Base-by-base conservation (phyloP, 257 asterid species). In the Apocynum venetum region DNA sequence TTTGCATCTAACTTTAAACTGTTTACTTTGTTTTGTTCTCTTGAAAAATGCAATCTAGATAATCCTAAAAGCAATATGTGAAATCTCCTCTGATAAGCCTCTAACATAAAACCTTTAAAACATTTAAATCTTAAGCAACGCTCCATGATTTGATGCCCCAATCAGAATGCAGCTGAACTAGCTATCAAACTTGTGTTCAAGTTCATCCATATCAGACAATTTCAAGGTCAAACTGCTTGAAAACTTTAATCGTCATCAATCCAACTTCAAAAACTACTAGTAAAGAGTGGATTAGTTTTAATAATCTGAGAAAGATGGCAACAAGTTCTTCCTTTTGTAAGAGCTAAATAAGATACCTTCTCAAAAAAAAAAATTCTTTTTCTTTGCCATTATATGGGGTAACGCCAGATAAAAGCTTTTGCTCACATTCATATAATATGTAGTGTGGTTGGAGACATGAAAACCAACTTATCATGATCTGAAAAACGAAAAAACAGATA, bases 341-440 rank as follows among this genome's bases (percentile, higher is more conserved):
- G 60, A 80, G n/a, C 77, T 31, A 69, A 35, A 75, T n/a, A 43
- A 43, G 31, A 52, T 25, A 57, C 51, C 76, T 70, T 57, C 41
- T 9, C 61, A n/a, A n/a, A n/a, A n/a, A n/a, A n/a, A 38, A 15
- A 43, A 55, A 12, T 2, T 63, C 19, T 77, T 19, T 6, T 44
- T 43, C 15, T 19, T 43, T 25, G 43, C 25, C 12, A 68, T 51
- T 14, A 17, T 8, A 20, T 8, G 20, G 17, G 15, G 15, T 48
- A 7, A 38, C 47, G 12, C 55, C 6, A 44, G 49, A 56, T 13
- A 48, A 52, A 25, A 17, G 60, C 44, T 65, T 51, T 20, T 38
- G 10, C 38, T 52, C 41, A 14, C 11, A 67, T 36, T 19, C 4
- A 0, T 19, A 17, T 46, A 41, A 41, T 4, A 66, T 41, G 49